A percentile compares a stretch with the other conserved stretches of the same genome.
These are phyloP conservation scores for Carex littledalei DNA, from an alignment of 176 grass and related monocot genomes.

Conservation along the genomic window DNA sequence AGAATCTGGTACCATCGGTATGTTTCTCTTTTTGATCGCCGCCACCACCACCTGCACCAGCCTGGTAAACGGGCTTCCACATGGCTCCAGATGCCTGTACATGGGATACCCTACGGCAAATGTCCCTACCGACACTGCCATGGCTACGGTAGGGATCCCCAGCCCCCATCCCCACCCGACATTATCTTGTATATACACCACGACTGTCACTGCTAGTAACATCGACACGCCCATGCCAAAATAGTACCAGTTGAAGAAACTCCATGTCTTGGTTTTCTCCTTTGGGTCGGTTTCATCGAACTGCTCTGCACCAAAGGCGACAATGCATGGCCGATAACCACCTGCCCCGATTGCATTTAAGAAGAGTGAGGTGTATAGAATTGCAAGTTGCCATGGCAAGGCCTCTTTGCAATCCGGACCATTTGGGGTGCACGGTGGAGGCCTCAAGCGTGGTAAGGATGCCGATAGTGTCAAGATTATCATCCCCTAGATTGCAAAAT, in stretches of 20 bases:
- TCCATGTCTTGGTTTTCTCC: constrained; percentile 57
- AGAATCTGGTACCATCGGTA: background rate
- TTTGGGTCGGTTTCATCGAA: constrained; percentile 64
- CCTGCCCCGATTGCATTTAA: constrained; percentile 68
- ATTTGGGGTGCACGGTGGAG: constrained; percentile 32
- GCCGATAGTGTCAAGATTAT: constrained; percentile 61
- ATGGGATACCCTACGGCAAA: constrained; percentile 54
- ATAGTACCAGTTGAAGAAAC: constrained; percentile 98
- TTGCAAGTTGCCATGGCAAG: constrained; percentile 48
- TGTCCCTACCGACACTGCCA: constrained; percentile 52
- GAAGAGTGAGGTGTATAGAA: constrained; percentile 50
- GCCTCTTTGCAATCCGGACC: constrained; percentile 41
- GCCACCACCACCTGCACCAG: constrained; percentile 65
- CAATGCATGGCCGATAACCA: constrained; percentile 71
- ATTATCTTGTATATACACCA: constrained; percentile 88
- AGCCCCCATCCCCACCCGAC: constrained; percentile 80
- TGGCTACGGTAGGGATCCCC: constrained; percentile 58
- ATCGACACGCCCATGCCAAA: constrained; percentile 71
- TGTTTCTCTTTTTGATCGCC: constrained; percentile 43
- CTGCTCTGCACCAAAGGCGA: constrained; percentile 78
- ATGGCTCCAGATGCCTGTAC: constrained; percentile 36
- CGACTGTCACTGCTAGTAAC: constrained; percentile 63
- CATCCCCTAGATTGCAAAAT: constrained; percentile 46
- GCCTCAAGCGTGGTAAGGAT: constrained; percentile 46
- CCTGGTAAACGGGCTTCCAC: constrained; percentile 61